Evolutionary conservation across 345 rosid genomes (phyloP), one percentile per base, ranked within the genome.

Genomic region (Lumnitzera racemosa): DNA sequence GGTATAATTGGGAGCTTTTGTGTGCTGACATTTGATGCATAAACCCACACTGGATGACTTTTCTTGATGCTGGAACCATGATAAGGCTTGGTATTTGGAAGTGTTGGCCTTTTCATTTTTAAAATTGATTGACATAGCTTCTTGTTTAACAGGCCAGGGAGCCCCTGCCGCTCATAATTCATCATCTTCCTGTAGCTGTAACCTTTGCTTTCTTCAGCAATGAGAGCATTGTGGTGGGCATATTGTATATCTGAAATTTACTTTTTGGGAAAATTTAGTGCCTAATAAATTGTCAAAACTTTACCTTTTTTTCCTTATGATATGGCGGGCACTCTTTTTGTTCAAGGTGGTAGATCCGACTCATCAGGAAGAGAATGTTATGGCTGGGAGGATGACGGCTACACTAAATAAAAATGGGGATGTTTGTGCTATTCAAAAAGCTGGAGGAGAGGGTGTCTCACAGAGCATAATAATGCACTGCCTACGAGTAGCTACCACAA

Each of bases 171-270:
- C 78, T 90, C 82, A 95, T 78, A 16, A 73, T 95, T 61, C 99
- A 95, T 72, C 99, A 95, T 85, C 85, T 90, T 47, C 99, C 97
- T 31, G 80, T 95, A 68, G 96, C 99, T 51, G 83, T 90, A 61
- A 84, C 99, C 8, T 95, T 90, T 65, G 97, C 89, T 67, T 84
- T 95, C 65, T 90, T 86, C 46, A 68, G 74, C 56, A 55, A 77
- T 57, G 94, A 87, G 71, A 20, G 69, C 70, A 78, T 66, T 27
- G 67, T 90, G 92, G 99, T 94, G 70, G 50, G 79, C 61, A 59
- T 58, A 58, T 20, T 56, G 64, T 46, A 6, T 49, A 46, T 31
- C 13, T 55, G 2, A 24, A 27, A 11, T 23, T 25, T 12, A 4
- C 16, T 59, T 58, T 20, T 13, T 17, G 20, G 36, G 47, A 13